phyloP scores from a whole-genome alignment of 1,284 basidiomycete species.

The Austroboletus novae-zelandiae region DNA sequence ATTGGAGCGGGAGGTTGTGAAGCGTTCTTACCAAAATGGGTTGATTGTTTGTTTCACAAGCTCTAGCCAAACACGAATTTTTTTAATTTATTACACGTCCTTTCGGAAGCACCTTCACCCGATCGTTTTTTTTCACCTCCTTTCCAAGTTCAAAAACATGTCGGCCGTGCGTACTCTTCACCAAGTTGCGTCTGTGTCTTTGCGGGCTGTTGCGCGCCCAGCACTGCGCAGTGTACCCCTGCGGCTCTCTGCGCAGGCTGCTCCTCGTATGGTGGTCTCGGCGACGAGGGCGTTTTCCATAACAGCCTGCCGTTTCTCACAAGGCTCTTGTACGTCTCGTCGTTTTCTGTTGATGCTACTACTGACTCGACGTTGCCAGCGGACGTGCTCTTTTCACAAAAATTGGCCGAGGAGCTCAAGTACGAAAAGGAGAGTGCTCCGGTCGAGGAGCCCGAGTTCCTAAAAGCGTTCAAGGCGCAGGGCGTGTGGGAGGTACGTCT shows the following conservation, averaged over 20 bases:
- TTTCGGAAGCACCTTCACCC: not conserved
- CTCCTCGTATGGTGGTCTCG: conserved; percentile 25
- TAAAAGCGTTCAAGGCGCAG: conserved; percentile 72
- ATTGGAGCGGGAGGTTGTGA: not conserved
- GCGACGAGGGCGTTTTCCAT: conserved; percentile 54
- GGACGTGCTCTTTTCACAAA: conserved; percentile 72
- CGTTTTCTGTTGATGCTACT: not conserved
- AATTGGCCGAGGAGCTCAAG: conserved; percentile 79
- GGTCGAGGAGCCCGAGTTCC: conserved; percentile 66
- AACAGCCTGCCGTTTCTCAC: conserved; percentile 51
- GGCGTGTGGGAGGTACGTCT: conserved; percentile 70
- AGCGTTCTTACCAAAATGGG: not conserved
- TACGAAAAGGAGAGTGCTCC: conserved; percentile 75
- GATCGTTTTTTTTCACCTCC: not conserved
- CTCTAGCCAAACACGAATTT: conserved; percentile 31
- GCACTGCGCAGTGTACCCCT: conserved; percentile 23
- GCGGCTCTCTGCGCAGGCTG: conserved; percentile 16
- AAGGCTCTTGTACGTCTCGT: conserved; percentile 56
- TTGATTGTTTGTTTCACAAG: conserved; percentile 31
- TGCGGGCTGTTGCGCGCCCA: conserved; percentile 34
- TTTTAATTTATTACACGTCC: not conserved
- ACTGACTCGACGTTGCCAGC: conserved; percentile 39
- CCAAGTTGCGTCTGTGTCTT: conserved; percentile 39
- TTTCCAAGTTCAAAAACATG: conserved; percentile 30
- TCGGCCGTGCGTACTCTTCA: conserved; percentile 44